phyloP scores from a whole-genome alignment of 306 rosid species.

The Betula pendula region DNA sequence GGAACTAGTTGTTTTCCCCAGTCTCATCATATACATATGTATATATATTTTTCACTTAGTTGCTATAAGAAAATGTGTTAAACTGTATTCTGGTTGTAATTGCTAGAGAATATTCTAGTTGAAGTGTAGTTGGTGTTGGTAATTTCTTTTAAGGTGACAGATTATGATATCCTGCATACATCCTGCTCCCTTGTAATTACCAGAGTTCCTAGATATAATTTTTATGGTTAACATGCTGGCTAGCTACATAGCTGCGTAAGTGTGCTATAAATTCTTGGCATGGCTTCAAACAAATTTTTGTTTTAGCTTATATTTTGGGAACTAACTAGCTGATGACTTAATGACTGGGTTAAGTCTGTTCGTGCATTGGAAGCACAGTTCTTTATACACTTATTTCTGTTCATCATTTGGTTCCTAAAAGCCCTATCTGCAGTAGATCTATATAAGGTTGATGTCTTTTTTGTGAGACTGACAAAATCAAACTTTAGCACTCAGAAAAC shows the following conservation, averaged over 20 bases:
- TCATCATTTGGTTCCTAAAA: background rate
- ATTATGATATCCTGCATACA: background rate
- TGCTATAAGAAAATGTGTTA: background rate
- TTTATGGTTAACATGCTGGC: background rate
- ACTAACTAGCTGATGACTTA: background rate
- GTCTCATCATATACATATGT: constrained; percentile 21
- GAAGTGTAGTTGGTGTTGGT: background rate
- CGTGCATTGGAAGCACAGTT: background rate
- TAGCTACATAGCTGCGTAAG: background rate
- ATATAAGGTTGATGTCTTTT: background rate
- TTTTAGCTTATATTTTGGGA: background rate
- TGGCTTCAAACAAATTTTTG: background rate
- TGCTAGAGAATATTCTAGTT: background rate
- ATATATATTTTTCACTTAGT: background rate
- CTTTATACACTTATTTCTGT: background rate
- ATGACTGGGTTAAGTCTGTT: background rate
- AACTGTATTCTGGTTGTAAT: background rate
- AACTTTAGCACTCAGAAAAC: background rate
- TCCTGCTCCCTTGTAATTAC: constrained; percentile 8
- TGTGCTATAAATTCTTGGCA: background rate
- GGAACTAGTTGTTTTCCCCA: constrained; percentile 12
- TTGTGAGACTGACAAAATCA: background rate
- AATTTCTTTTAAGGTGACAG: background rate
- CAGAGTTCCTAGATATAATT: constrained; percentile 8
- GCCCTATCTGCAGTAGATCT: background rate